Conservation (phyloP, 139 green algal genomes). For the Nannochloris sp. region DNA sequence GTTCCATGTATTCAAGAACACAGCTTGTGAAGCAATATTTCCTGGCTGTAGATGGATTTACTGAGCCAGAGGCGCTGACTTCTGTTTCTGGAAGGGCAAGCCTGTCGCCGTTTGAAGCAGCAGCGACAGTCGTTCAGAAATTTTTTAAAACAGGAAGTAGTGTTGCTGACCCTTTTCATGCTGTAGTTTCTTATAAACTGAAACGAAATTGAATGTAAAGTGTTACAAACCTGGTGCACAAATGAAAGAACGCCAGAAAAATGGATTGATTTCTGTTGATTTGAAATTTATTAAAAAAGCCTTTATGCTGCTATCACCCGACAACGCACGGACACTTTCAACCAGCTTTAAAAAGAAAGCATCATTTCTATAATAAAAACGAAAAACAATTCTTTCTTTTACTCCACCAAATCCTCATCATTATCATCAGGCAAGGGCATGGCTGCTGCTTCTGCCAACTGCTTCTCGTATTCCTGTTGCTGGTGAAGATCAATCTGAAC, state of each 20-base stretch:
- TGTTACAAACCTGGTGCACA: too few relatives aligned
- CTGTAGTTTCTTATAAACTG: slow-evolving; percentile 55
- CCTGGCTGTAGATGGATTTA: slow-evolving; percentile 57
- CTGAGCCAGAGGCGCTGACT: slow-evolving; percentile 44
- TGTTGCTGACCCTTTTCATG: slow-evolving; percentile 72
- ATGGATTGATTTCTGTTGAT: too few relatives aligned
- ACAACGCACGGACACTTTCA: too few relatives aligned
- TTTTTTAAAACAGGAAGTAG: background rate
- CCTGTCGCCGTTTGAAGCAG: slow-evolving; percentile 21
- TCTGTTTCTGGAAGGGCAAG: slow-evolving; percentile 26
- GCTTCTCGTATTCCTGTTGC: slow-evolving; percentile 76
- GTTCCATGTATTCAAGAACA: slow-evolving; percentile 45
- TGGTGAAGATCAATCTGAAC: slow-evolving; percentile 85
- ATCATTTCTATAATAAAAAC: background rate
- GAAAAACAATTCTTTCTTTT: slow-evolving; percentile 6
- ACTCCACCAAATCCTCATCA: slow-evolving; percentile 66
- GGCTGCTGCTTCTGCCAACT: slow-evolving; percentile 60
- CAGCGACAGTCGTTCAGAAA: slow-evolving; percentile 11
- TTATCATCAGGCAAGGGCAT: slow-evolving; percentile 75
- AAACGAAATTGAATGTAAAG: too few relatives aligned
- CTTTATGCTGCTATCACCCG: too few relatives aligned
- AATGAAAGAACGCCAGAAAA: too few relatives aligned
- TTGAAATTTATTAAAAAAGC: too few relatives aligned
- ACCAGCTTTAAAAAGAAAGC: background rate
- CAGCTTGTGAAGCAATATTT: slow-evolving; percentile 75